These are phyloP conservation scores for Fusarium tjaetaba DNA, from an alignment of 2,329 filamentous ascomycete genomes.

Conservation along the genomic window DNA sequence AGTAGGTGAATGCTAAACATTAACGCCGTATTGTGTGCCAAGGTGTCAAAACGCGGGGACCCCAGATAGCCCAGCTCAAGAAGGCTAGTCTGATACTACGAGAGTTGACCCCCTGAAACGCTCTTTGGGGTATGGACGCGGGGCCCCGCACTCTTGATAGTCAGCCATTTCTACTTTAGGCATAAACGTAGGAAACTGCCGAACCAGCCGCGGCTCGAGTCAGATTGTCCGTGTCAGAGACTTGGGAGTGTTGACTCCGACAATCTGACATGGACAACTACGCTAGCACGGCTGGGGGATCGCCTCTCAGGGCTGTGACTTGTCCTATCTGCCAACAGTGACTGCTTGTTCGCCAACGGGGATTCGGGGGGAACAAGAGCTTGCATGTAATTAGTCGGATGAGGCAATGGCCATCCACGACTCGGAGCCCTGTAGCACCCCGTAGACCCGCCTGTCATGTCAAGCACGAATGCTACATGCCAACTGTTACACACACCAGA, in stretches of 20 bases:
- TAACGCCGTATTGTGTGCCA: not conserved
- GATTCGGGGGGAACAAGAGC: not conserved
- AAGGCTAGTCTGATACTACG: not conserved
- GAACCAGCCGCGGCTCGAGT: not conserved
- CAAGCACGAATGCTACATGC: not conserved
- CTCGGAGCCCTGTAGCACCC: not conserved
- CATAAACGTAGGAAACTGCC: not conserved
- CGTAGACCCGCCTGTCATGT: not conserved
- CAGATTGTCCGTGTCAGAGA: not conserved
- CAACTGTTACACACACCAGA: not conserved
- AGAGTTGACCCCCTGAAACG: rapidly evolving
- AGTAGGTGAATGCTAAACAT: not conserved
- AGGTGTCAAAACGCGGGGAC: not conserved
- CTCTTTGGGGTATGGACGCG: not conserved
- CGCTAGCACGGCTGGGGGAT: rapidly evolving
- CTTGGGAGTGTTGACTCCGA: not conserved
- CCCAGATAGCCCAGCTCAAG: not conserved
- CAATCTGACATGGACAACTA: not conserved
- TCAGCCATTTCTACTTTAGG: not conserved
- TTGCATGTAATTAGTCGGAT: rapidly evolving
- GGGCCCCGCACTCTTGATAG: not conserved
- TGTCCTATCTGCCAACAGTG: rapidly evolving
- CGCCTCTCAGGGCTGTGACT: not conserved
- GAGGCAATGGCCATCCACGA: not conserved
- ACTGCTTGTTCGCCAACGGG: rapidly evolving